A percentile compares a stretch with the other conserved stretches of the same genome.
Conservation (phyloP, 2,329 filamentous ascomycete genomes). For the Trichoderma semiorbis region DNA sequence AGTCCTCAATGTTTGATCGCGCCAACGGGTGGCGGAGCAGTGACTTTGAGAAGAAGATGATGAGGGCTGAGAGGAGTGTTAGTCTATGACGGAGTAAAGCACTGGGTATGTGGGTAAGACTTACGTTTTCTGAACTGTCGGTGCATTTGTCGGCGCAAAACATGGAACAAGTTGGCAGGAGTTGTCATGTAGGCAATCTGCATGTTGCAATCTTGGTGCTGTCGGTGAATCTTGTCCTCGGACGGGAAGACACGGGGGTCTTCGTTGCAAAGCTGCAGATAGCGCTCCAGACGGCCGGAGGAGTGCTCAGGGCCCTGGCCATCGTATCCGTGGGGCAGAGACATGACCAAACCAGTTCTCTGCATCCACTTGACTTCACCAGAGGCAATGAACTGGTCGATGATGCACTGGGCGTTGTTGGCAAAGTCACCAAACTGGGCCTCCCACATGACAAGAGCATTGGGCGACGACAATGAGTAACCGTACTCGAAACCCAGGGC, state of each 20-base stretch:
- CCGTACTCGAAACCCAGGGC: slow-evolving; percentile 97
- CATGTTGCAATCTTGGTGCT: slow-evolving; percentile 99
- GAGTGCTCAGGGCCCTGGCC: slow-evolving; percentile 98
- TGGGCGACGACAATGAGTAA: slow-evolving; percentile 94
- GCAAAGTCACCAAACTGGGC: slow-evolving; percentile 99
- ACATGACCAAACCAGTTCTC: slow-evolving; percentile 93
- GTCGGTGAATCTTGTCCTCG: slow-evolving; percentile 84
- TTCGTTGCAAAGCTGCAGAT: slow-evolving; percentile 95
- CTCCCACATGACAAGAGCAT: slow-evolving; percentile 98
- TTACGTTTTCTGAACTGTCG: slow-evolving; percentile 98
- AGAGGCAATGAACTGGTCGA: slow-evolving; percentile 97
- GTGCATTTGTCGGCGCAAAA: slow-evolving; percentile 95
- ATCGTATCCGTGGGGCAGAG: slow-evolving; percentile 94
- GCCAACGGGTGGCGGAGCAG: slow-evolving; percentile 91
- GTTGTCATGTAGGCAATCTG: slow-evolving; percentile 98
- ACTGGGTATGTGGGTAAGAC: slow-evolving; percentile 34
- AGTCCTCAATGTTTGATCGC: slow-evolving; percentile 85
- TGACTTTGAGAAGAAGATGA: slow-evolving; percentile 98
- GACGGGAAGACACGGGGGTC: slow-evolving; percentile 91
- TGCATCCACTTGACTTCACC: slow-evolving; percentile 99
- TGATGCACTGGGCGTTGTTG: slow-evolving; percentile 98
- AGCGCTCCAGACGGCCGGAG: slow-evolving; percentile 94
- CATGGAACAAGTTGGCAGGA: slow-evolving; percentile 93
- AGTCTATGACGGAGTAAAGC: not conserved
- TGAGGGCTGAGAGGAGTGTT: slow-evolving; percentile 58